Percentiles rank a stretch among this genome's conserved stretches.
Conservation (phyloP, 139 green algal genomes). For the Coelastrella sp. region DNA sequence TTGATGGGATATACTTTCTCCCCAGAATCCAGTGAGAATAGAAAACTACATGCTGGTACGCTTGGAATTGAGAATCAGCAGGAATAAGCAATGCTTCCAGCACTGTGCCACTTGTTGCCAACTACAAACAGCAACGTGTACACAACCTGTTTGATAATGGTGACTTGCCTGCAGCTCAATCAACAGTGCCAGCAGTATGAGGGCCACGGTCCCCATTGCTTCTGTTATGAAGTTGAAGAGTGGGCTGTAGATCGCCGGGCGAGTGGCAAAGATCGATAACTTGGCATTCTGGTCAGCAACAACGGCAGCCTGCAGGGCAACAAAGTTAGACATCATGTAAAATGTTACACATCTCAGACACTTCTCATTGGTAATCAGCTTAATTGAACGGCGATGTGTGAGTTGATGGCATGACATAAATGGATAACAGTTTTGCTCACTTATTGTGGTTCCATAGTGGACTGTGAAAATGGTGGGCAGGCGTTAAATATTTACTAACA, state of each 20-base stretch:
- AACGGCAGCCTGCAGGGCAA: constrained; percentile 58
- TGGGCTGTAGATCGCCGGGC: constrained; percentile 72
- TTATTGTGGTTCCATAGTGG: too few relatives aligned
- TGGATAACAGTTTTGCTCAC: too few relatives aligned
- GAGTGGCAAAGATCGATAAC: constrained; percentile 76
- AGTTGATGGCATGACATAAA: too few relatives aligned
- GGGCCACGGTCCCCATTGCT: constrained; percentile 39
- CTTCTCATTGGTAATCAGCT: too few relatives aligned
- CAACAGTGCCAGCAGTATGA: constrained; percentile 51
- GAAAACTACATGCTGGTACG: too few relatives aligned
- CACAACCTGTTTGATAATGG: neutral
- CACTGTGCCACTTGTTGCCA: neutral
- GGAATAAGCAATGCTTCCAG: neutral
- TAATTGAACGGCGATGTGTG: too few relatives aligned
- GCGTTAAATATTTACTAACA: too few relatives aligned
- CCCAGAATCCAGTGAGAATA: too few relatives aligned
- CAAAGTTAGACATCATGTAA: neutral
- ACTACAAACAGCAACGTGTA: neutral
- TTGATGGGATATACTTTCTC: too few relatives aligned
- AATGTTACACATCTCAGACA: too few relatives aligned
- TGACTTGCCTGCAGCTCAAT: constrained; percentile 42
- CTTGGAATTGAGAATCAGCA: neutral
- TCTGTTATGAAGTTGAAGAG: constrained; percentile 67
- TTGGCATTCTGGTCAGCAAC: constrained; percentile 79
- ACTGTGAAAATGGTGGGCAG: too few relatives aligned